Conservation (phyloP, 805 yeast genomes). For the Metschnikowia shivogae region DNA sequence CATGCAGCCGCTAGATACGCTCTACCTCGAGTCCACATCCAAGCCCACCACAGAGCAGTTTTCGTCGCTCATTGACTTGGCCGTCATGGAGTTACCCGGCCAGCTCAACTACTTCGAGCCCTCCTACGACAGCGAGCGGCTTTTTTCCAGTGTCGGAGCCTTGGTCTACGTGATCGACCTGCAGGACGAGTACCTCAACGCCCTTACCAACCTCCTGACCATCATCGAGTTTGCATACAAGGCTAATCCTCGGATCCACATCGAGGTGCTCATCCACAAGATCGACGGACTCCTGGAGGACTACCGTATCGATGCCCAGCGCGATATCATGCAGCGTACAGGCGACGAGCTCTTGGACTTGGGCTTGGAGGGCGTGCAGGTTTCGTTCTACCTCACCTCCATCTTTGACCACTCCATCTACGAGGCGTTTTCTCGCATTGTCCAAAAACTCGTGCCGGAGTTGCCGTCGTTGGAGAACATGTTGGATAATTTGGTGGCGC, state of each 20-base stretch:
- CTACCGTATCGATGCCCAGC: conserved; percentile 87
- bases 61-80: conserved; percentile 76
- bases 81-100: conserved; percentile 93
- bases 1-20: conserved; percentile 92
- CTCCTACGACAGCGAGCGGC: conserved; percentile 67
- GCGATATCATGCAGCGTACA: conserved; percentile 94
- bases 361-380: conserved; percentile 88
- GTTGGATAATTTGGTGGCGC: conserved; percentile 83
- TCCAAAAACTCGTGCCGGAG: conserved; percentile 87
- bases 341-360: conserved; percentile 88
- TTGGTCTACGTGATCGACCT: conserved; percentile 91
- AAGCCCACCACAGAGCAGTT: conserved; percentile 84
- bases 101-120: conserved; percentile 88
- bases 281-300: conserved; percentile 95
- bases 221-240: conserved; percentile 84
- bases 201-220: conserved; percentile 81
- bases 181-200: conserved; percentile 92
- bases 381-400: conserved; percentile 86
- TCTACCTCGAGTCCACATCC: conserved; percentile 85
- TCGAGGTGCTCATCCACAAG: conserved; percentile 92
- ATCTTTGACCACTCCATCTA: conserved; percentile 94
- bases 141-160: conserved; percentile 82
- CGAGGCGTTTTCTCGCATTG: conserved; percentile 91
- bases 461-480: conserved; percentile 83
- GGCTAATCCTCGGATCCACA: conserved; percentile 77